Evolutionary conservation across 768 basidiomycete genomes (phyloP), one percentile per base, ranked within the genome.

Genomic region (Phaeotremella fagi): DNA sequence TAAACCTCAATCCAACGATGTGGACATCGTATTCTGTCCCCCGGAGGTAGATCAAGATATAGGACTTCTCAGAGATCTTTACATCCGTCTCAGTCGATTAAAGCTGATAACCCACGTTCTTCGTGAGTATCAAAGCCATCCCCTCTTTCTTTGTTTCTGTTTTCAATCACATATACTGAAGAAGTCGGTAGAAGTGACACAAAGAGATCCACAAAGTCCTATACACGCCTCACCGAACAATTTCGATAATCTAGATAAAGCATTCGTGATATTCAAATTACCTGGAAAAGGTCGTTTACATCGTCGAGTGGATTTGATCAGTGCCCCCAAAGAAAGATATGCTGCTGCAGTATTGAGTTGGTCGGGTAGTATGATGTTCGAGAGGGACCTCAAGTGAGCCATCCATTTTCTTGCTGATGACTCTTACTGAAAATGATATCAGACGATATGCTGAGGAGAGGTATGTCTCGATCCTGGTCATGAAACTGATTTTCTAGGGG

Each of bases 341-440:
- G 90, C 88, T 83, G 86, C 87, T 1, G 88, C 89, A 0, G 82
- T 95, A 1, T 79, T 90, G 24, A 91, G 92, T 48, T 97, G 91
- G 91, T 86, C 85, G 4, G 90, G 91, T 0, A 90, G 87, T 3
- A 88, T 82, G 56, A 86, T 89, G 83, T 94, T 95, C 68, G 82
- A 94, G 72, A 78, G 89, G 24, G 91, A 94, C 73, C 71, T 95
- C 45, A 79, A 87, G 57, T 67, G 48, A 31, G 68, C 56, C 22
- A 9, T 18, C 5, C 6, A n/a, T n/a, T n/a, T n/a, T 12, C n/a
- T 5, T 16, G 12, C 36, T 3, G 18, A 3, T 22, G 16, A 25
- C 38, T n/a, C n/a, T 35, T n/a, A 3, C n/a, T 3, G 26, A n/a
- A 23, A 7, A 43, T 20, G 37, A 14, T 23, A 15, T 16, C 52